phyloP scores from a whole-genome alignment of 495 filamentous ascomycete genomes.

The Glonium stellatum region DNA sequence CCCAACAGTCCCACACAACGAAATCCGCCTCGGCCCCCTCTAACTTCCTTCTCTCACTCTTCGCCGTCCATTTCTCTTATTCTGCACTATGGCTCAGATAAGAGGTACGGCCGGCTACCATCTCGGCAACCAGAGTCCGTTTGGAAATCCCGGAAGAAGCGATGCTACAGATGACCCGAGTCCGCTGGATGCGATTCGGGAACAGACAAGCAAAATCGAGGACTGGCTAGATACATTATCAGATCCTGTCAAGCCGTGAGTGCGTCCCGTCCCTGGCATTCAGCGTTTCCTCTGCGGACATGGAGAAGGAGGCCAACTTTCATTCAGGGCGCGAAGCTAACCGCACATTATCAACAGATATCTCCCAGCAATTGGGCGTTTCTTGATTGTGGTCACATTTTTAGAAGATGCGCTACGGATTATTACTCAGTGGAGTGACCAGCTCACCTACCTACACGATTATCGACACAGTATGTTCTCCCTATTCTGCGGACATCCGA shows the following conservation, averaged over 20 bases:
- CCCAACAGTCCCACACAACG: slow-evolving; percentile 2
- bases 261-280: slow-evolving; percentile 27
- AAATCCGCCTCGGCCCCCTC: slow-evolving; percentile 6
- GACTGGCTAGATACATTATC: slow-evolving; percentile 83
- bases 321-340: slow-evolving; percentile 10
- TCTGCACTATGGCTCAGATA: slow-evolving; percentile 76
- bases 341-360: slow-evolving; percentile 50
- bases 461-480: slow-evolving; percentile 76
- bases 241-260: slow-evolving; percentile 94
- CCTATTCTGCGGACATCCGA: slow-evolving; percentile 1
- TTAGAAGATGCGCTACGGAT: slow-evolving; percentile 94
- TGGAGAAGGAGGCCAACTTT: not conserved
- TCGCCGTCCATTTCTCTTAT: slow-evolving; percentile 6
- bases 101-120: slow-evolving; percentile 95
- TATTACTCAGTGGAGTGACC: slow-evolving; percentile 95
- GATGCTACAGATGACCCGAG: slow-evolving; percentile 66
- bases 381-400: slow-evolving; percentile 97
- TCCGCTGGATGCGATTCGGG: slow-evolving; percentile 82
- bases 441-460: slow-evolving; percentile 85
- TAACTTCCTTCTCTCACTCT: slow-evolving; percentile 3
- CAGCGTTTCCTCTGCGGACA: not conserved
- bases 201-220: slow-evolving; percentile 97
- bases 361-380: slow-evolving; percentile 88
- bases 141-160: slow-evolving; percentile 50
- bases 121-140: slow-evolving; percentile 57